Conservation (phyloP, 768 basidiomycete species). For the Infundibulicybe gibba region DNA sequence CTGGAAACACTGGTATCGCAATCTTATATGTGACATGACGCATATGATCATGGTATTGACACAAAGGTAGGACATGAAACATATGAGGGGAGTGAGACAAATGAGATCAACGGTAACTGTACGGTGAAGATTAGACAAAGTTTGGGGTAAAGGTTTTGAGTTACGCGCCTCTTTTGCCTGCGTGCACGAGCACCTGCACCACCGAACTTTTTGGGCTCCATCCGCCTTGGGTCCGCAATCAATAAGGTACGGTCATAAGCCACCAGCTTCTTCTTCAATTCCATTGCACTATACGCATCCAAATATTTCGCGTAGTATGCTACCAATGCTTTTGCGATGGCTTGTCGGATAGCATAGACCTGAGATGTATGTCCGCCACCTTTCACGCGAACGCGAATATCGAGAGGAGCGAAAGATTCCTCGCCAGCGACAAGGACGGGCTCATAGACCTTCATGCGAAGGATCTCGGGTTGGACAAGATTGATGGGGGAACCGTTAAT, state of each 20-base stretch:
- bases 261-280: constrained; percentile 96
- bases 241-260: constrained; percentile 90
- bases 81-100: constrained; percentile 21
- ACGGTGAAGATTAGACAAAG: constrained; percentile 4
- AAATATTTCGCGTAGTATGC: constrained; percentile 99
- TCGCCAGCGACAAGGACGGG: constrained; percentile 92
- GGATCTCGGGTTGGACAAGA: constrained; percentile 92
- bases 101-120: constrained; percentile 72
- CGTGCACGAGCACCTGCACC: constrained; percentile 97
- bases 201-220: constrained; percentile 99
- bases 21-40: constrained; percentile 12
- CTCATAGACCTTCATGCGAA: constrained; percentile 98
- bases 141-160: constrained; percentile 1
- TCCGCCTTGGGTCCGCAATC: constrained; percentile 93
- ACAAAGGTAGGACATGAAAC: constrained; percentile 33
- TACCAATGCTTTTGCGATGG: constrained; percentile 95
- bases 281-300: constrained; percentile 95
- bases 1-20: too few relatives aligned
- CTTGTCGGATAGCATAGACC: constrained; percentile 98
- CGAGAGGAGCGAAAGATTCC: constrained; percentile 81
- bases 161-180: constrained; percentile 88
- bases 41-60: constrained; percentile 30
- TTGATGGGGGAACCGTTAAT: constrained; percentile 96
- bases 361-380: constrained; percentile 99
- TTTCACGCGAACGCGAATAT: constrained; percentile 97